These are phyloP conservation scores for Fusarium pseudocircinatum DNA, from an alignment of 2,329 filamentous ascomycete species.

Conservation along the genomic window DNA sequence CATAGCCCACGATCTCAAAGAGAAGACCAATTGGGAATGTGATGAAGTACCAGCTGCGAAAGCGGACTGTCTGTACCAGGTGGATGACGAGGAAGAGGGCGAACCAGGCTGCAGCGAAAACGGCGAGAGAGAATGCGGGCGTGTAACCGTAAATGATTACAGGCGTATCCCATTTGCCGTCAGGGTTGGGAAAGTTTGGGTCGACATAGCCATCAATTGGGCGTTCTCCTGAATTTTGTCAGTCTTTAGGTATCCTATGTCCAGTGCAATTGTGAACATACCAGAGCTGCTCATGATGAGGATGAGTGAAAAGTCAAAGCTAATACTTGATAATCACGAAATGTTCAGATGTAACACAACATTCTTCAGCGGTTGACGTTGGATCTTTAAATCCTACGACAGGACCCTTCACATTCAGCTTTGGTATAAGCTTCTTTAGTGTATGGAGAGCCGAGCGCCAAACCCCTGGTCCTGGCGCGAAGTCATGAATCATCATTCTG, in stretches of 20 bases:
- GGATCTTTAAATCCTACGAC: slow-evolving; percentile 5
- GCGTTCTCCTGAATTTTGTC: slow-evolving; percentile 5
- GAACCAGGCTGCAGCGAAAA: slow-evolving; percentile 57
- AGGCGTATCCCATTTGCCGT: slow-evolving; percentile 55
- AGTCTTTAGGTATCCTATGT: neutral
- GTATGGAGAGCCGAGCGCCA: neutral
- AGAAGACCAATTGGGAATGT: slow-evolving; percentile 55
- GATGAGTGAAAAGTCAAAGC: slow-evolving; percentile 5
- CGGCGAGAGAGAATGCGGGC: slow-evolving; percentile 55
- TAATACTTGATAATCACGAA: slow-evolving; percentile 22
- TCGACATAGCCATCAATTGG: slow-evolving; percentile 55
- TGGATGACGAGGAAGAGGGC: slow-evolving; percentile 52
- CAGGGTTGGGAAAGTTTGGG: slow-evolving; percentile 61
- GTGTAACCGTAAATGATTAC: slow-evolving; percentile 63
- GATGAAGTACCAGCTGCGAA: slow-evolving; percentile 58
- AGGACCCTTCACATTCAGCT: slow-evolving; percentile 5
- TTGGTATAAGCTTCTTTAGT: slow-evolving; percentile 24
- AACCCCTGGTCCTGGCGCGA: neutral
- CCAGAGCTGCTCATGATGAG: slow-evolving; percentile 31
- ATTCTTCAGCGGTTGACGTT: neutral
- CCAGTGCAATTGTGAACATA: neutral
- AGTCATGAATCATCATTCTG: slow-evolving; percentile 40
- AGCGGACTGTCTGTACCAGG: slow-evolving; percentile 47
- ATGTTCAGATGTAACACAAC: neutral
- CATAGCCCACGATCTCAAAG: slow-evolving; percentile 62